Conservation (phyloP, 192 early-diverging fungal species). For the Diversispora eburnea region DNA sequence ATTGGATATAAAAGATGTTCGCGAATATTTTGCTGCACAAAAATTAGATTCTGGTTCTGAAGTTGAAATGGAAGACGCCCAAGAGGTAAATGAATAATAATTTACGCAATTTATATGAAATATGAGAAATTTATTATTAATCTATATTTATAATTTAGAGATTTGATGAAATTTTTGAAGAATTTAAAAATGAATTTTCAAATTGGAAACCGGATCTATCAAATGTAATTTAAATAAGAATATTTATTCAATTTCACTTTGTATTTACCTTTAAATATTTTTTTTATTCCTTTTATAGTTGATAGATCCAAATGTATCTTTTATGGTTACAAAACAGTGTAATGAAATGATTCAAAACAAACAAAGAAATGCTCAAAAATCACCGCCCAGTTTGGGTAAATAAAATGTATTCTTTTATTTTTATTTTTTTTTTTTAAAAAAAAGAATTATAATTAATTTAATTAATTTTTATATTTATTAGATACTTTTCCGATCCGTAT, state of each 20-base stretch:
- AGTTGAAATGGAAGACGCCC: constrained; percentile 27
- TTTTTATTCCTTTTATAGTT: not conserved
- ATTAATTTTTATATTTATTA: not conserved
- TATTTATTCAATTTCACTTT: not conserved
- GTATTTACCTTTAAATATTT: not conserved
- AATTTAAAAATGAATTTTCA: constrained; percentile 24
- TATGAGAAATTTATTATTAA: not conserved
- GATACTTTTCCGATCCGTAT: not conserved
- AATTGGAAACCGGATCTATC: constrained; percentile 33
- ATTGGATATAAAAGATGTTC: constrained; percentile 72
- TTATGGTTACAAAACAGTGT: not conserved
- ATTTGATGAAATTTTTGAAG: not conserved
- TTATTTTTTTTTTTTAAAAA: not conserved
- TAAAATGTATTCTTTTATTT: not conserved
- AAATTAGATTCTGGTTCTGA: constrained; percentile 34
- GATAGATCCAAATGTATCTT: not conserved
- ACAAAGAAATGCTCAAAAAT: not conserved
- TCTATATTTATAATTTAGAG: not conserved
- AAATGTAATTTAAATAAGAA: constrained; percentile 25
- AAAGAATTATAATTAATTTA: not conserved
- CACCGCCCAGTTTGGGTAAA: constrained; percentile 4
- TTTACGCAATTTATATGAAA: not conserved
- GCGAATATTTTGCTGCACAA: constrained; percentile 75
- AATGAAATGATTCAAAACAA: not conserved
- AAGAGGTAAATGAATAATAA: not conserved